phyloP scores from a whole-genome alignment of 2,329 filamentous ascomycete species.

The Xenoacremonium recifei region DNA sequence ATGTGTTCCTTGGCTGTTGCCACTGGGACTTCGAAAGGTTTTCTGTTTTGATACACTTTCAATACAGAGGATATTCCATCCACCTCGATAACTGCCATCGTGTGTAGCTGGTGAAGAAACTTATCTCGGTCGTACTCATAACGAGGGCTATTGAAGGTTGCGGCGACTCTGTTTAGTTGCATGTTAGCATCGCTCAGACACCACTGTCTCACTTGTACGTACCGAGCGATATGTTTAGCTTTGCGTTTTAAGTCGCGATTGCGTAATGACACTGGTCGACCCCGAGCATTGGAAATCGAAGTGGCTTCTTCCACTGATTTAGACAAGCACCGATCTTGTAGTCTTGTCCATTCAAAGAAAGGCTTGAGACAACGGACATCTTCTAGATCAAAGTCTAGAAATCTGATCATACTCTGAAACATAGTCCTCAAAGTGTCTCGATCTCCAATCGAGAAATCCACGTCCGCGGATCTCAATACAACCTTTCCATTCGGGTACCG shows the following conservation, averaged over 20 bases:
- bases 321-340: constrained; percentile 12
- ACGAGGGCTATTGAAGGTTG: constrained; percentile 13
- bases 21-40: background rate
- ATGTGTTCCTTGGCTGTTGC: constrained; percentile 16
- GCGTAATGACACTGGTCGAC: background rate
- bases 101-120: constrained; percentile 8
- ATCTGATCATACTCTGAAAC: constrained; percentile 5
- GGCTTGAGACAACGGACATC: constrained; percentile 9
- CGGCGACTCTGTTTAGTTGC: constrained; percentile 11
- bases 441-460: constrained; percentile 16
- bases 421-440: constrained; percentile 4
- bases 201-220: background rate
- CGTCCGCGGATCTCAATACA: constrained; percentile 1
- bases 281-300: background rate
- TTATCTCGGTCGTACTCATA: background rate
- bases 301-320: constrained; percentile 8
- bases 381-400: constrained; percentile 17
- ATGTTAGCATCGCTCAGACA: constrained; percentile 1
- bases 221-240: constrained; percentile 15
- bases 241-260: constrained; percentile 11
- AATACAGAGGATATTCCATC: constrained; percentile 10
- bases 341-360: constrained; percentile 8
- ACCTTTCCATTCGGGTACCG: constrained; percentile 4
- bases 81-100: constrained; percentile 10
- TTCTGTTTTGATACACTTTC: constrained; percentile 4